These are phyloP conservation scores for Solanum paucissectum DNA, from an alignment of 257 asterid genomes.

Conservation along the genomic window DNA sequence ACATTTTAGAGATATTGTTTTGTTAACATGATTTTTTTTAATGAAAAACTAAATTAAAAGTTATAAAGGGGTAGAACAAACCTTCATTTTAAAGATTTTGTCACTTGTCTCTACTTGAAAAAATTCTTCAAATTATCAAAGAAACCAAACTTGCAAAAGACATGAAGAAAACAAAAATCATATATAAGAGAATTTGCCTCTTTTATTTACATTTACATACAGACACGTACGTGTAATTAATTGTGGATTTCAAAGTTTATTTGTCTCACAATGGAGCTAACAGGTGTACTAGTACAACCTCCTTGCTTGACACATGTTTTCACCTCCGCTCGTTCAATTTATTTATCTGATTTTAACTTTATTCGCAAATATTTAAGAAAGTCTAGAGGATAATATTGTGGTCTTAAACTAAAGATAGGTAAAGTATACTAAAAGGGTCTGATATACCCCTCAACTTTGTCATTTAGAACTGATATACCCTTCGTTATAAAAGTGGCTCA, in stretches of 20 bases:
- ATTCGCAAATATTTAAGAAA: background rate
- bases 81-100: background rate
- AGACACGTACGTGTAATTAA: conserved; percentile 3
- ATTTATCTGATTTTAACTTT: background rate
- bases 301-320: conserved; percentile 6
- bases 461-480: no score
- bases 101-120: background rate
- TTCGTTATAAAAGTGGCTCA: no score
- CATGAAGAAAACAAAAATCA: background rate
- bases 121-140: background rate
- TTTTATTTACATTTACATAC: background rate
- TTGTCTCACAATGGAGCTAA: background rate
- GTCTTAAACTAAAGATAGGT: background rate
- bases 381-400: background rate
- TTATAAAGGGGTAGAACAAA: background rate
- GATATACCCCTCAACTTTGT: no score
- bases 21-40: background rate
- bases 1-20: background rate
- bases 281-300: background rate
- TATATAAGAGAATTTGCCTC: background rate
- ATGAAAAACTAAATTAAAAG: background rate
- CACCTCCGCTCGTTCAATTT: background rate
- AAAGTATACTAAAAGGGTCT: background rate
- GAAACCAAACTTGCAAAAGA: background rate
- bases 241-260: background rate